Evolutionary conservation across 129 eudicot genomes (phyloP).

Genomic region (Flaveria trinervia): DNA sequence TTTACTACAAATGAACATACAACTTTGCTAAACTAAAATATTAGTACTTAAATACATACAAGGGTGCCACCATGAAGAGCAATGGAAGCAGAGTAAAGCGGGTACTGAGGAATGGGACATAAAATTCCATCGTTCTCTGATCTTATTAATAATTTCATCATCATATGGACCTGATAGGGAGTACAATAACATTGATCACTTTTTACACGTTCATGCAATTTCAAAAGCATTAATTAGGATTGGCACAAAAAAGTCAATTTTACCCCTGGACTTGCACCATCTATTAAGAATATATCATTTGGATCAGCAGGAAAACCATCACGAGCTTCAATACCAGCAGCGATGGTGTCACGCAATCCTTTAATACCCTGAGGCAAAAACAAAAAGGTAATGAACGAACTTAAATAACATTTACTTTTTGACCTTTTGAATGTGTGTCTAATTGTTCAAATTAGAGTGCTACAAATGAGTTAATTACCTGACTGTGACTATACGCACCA

Average conservation of each 20-base stretch:
- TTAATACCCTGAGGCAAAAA: slow-evolving; percentile 60
- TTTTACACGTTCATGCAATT: neutral
- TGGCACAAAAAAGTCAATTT: neutral
- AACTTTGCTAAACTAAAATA: neutral
- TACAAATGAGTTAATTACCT: slow-evolving; percentile 39
- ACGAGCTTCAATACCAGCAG: slow-evolving; percentile 94
- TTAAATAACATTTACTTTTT: neutral
- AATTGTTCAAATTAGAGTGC: neutral
- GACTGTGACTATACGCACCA: slow-evolving; percentile 99
- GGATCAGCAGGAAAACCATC: slow-evolving; percentile 91
- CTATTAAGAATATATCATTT: slow-evolving; percentile 87
- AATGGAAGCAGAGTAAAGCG: slow-evolving; percentile 94
- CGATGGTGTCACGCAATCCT: slow-evolving; percentile 88
- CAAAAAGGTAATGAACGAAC: neutral
- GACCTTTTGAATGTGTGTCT: neutral
- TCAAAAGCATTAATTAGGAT: neutral
- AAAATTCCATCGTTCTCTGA: slow-evolving; percentile 88
- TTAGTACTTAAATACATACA: slow-evolving; percentile 42
- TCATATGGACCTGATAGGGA: slow-evolving; percentile 82
- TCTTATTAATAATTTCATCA: slow-evolving; percentile 87
- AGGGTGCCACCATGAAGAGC: slow-evolving; percentile 99
- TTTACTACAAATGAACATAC: neutral
- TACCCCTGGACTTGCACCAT: slow-evolving; percentile 98
- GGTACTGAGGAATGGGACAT: slow-evolving; percentile 97
- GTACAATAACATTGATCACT: neutral